These are phyloP conservation scores for Sporothrix pallida DNA, from an alignment of 2,329 filamentous ascomycete species.

Conservation along the genomic window DNA sequence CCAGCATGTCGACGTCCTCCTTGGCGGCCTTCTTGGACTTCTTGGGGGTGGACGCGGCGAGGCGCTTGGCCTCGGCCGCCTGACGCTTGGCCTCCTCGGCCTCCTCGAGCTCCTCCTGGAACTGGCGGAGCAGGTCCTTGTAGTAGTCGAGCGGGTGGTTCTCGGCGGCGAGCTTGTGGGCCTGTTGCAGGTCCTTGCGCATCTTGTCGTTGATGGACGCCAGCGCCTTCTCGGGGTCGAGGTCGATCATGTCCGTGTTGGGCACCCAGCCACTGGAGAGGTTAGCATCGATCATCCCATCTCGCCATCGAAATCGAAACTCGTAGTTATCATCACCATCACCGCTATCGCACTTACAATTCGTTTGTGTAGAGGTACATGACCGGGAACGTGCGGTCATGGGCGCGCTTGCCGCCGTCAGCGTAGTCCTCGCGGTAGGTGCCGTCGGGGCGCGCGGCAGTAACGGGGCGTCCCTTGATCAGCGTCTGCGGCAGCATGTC, in stretches of 20 bases:
- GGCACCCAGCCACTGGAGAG: constrained; percentile 80
- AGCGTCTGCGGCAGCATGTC: constrained; percentile 86
- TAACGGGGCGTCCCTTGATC: constrained; percentile 79
- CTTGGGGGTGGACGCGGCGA: constrained; percentile 49
- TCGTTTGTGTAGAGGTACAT: constrained; percentile 97
- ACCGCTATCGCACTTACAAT: constrained; percentile 73
- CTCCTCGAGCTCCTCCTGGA: constrained; percentile 68
- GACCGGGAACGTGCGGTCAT: constrained; percentile 86
- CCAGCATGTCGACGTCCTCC: constrained; percentile 66
- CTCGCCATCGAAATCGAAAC: not conserved
- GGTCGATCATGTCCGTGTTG: constrained; percentile 79
- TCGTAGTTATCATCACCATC: not conserved
- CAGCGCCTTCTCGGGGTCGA: constrained; percentile 75
- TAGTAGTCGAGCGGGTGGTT: constrained; percentile 79
- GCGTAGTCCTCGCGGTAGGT: constrained; percentile 85
- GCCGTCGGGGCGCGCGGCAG: constrained; percentile 80
- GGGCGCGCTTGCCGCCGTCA: constrained; percentile 83
- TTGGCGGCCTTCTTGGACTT: constrained; percentile 59
- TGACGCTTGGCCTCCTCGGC: constrained; percentile 57
- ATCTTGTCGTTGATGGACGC: constrained; percentile 75
- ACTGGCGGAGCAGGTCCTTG: constrained; percentile 77
- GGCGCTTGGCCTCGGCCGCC: constrained; percentile 49
- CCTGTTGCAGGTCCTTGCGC: constrained; percentile 77
- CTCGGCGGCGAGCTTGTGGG: constrained; percentile 81
- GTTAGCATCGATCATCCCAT: not conserved